phyloP scores from a whole-genome alignment of 495 filamentous ascomycete species.

The Astrothelium macrocarpum region DNA sequence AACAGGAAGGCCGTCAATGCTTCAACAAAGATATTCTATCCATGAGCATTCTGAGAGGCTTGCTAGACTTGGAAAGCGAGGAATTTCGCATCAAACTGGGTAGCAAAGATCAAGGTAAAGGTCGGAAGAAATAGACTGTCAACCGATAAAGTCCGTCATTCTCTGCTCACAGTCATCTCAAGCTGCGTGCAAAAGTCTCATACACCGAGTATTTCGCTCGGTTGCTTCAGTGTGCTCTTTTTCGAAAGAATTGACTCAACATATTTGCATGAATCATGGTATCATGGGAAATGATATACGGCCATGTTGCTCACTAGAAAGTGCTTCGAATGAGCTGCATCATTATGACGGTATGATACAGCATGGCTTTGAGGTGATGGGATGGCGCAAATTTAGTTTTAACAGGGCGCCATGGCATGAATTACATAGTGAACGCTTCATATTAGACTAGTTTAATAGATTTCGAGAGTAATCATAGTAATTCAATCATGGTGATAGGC shows the following conservation, averaged over 20 bases:
- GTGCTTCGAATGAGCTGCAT: conserved; percentile 1
- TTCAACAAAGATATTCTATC: conserved; percentile 13
- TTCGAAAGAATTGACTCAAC: background rate
- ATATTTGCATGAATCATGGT: background rate
- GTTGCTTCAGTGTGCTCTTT: background rate
- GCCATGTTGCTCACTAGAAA: background rate
- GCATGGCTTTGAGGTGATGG: background rate
- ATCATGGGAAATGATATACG: background rate
- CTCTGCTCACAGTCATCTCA: background rate
- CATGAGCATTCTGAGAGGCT: conserved; percentile 10
- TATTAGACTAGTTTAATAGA: too few relatives aligned
- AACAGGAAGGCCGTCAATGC: background rate
- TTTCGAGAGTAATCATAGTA: too few relatives aligned
- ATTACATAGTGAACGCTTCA: too few relatives aligned
- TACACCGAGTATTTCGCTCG: background rate
- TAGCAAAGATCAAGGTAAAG: background rate
- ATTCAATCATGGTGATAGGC: too few relatives aligned
- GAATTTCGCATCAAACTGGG: conserved; percentile 5
- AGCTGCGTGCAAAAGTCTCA: background rate
- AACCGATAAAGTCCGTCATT: background rate
- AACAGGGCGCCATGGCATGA: too few relatives aligned
- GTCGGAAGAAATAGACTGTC: background rate
- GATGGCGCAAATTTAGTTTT: background rate
- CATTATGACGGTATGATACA: background rate
- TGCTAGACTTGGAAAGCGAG: conserved; percentile 10